phyloP scores from a whole-genome alignment of 495 filamentous ascomycete genomes.

The Chaetomium cochliodes region DNA sequence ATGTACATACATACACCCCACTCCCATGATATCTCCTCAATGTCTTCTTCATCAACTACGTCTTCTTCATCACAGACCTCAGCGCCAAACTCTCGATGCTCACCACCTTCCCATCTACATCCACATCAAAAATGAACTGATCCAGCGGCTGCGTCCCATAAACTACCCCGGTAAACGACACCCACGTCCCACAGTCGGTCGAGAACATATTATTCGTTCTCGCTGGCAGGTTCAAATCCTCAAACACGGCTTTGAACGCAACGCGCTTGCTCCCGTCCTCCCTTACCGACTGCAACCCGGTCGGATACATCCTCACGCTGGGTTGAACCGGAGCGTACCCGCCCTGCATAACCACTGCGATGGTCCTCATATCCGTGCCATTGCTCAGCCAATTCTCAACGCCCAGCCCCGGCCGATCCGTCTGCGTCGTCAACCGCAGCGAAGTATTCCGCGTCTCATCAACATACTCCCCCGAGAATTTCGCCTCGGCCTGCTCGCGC shows the following conservation, averaged over 20 bases:
- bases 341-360: conserved; percentile 36
- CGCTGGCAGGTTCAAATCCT: conserved; percentile 32
- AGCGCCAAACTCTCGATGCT: conserved; percentile 49
- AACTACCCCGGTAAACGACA: conserved; percentile 44
- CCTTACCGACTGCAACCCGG: conserved; percentile 39
- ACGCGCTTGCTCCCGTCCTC: conserved; percentile 32
- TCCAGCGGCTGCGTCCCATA: conserved; percentile 49
- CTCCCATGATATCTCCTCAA: no score
- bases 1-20: no score
- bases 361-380: conserved; percentile 47
- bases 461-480: conserved; percentile 46
- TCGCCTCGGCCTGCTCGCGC: conserved; percentile 42
- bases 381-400: conserved; percentile 52
- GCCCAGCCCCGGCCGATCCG: conserved; percentile 45
- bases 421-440: conserved; percentile 41
- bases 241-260: conserved; percentile 49
- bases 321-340: conserved; percentile 35
- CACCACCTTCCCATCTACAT: conserved; percentile 39
- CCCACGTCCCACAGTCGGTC: conserved; percentile 52
- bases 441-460: conserved; percentile 28
- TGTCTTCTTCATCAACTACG: no score
- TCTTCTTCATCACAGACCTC: conserved; percentile 30
- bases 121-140: conserved; percentile 52
- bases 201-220: conserved; percentile 41
- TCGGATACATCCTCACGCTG: conserved; percentile 53